Evolutionary conservation across 2,329 filamentous ascomycete genomes (phyloP).

Genomic region (Zymoseptoria passerinii): DNA sequence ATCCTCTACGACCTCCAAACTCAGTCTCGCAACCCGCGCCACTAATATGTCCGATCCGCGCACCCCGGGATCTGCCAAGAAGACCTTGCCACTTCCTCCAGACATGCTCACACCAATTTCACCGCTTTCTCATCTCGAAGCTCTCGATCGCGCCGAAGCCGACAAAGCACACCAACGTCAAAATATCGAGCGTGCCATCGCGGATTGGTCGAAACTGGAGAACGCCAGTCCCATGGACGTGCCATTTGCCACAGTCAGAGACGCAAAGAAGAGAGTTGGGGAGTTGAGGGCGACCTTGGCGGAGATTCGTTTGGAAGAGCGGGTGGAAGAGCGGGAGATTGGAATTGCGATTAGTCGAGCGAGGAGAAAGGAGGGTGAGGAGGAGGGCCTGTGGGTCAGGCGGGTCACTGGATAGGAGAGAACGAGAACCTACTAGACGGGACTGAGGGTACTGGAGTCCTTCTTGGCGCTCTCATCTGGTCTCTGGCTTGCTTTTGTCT

Average conservation of each 20-base stretch:
- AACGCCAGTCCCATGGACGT: constrained; percentile 59
- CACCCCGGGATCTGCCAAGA: constrained; percentile 15
- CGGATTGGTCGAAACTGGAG: constrained; percentile 69
- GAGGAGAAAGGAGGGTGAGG: constrained; percentile 60
- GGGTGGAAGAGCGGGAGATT: constrained; percentile 72
- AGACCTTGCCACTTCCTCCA: constrained; percentile 31
- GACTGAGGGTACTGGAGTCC: neutral
- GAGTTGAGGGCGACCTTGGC: constrained; percentile 58
- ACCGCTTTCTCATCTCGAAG: constrained; percentile 46
- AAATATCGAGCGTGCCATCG: constrained; percentile 65
- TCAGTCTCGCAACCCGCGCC: constrained; percentile 5
- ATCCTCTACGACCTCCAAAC: constrained; percentile 8
- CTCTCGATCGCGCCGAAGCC: constrained; percentile 58
- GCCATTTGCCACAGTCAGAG: constrained; percentile 48
- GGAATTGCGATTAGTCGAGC: constrained; percentile 70
- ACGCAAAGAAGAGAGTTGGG: constrained; percentile 57
- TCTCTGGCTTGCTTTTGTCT: neutral
- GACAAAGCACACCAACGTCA: constrained; percentile 57
- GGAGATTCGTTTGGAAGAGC: constrained; percentile 66
- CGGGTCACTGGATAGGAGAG: constrained; percentile 56
- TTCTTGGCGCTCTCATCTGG: neutral
- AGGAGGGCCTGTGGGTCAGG: constrained; percentile 67
- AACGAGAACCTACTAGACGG: neutral
- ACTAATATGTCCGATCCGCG: constrained; percentile 4
- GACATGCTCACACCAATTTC: constrained; percentile 32